Base-by-base conservation (phyloP, 2,329 filamentous ascomycete genomes). In the Arachnopeziza araneosa region DNA sequence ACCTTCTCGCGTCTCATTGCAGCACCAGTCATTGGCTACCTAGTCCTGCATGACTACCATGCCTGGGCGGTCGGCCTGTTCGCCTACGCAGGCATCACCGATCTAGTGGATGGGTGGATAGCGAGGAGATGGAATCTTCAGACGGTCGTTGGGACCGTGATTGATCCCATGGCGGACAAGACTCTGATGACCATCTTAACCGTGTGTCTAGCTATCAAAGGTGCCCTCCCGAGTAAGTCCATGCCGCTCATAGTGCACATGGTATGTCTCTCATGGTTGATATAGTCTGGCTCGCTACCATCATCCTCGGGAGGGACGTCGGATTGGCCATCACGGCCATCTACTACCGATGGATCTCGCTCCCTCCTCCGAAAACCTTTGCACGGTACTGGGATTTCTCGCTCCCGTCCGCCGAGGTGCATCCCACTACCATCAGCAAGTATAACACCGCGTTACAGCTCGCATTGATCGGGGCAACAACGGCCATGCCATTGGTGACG, bases 151-250 rank as follows among this genome's bases (percentile, higher is more conserved):
- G 95, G 95, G 58, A 96, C 91, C 58, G 86, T 99, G 30, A 91
- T 99, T 63, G 93, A 96, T 70, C 95, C 95, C 6, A 95, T 97
- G 89, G 95, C 95, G 2, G 95, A 99, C 76, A 99, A 99, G 78
- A 83, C 86, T 9, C 82, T 99, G 65, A 98, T 99, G 95, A 97
- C 93, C 0, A 86, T 96, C 60, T 76, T 96, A 68, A 96, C 93
- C 0, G 87, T 93, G 14, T 92, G 90, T 65, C 77, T 98, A 52
- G 92, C 93, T 3, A 80, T 89, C 63, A 92, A 96, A 68, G 92
- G 91, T 2, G 83, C 86, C 17, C 79, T 99, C 55, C 92, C 93
- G 60, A 78, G 89, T 92, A 78, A 67, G 84, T 77, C 32, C 52
- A 58, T 48, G 22, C 30, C 54, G 59, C 24, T 17, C 26, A 52